Conservation (phyloP, 495 filamentous ascomycete species). For the Gamarada debralockiae region DNA sequence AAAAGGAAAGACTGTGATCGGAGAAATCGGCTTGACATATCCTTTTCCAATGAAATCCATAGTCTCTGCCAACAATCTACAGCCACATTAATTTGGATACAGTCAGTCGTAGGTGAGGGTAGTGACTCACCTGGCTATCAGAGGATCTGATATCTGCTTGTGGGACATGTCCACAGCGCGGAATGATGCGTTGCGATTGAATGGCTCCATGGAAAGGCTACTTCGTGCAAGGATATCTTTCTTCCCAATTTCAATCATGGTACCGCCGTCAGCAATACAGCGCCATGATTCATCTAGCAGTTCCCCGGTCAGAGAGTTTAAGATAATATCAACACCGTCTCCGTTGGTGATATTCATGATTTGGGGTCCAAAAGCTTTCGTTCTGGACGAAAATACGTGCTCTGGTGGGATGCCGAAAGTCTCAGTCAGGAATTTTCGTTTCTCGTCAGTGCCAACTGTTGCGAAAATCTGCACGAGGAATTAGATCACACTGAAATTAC, state of each 20-base stretch:
- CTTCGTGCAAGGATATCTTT: constrained; percentile 37
- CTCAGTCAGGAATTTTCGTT: constrained; percentile 45
- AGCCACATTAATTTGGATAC: no score
- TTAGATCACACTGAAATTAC: no score
- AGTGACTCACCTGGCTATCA: no score
- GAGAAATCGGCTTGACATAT: constrained; percentile 26
- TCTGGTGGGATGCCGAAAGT: constrained; percentile 46
- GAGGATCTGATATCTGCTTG: no score
- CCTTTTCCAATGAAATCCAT: constrained; percentile 25
- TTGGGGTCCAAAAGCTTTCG: constrained; percentile 38
- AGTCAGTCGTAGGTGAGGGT: no score
- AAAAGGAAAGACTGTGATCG: constrained; percentile 33
- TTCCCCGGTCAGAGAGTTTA: constrained; percentile 54
- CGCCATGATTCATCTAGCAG: constrained; percentile 41
- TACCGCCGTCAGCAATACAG: constrained; percentile 43
- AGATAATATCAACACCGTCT: constrained; percentile 58
- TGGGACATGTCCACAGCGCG: constrained; percentile 4
- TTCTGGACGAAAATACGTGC: constrained; percentile 47
- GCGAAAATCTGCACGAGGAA: no score
- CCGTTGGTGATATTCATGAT: constrained; percentile 45
- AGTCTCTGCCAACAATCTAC: background rate
- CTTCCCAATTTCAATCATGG: constrained; percentile 57
- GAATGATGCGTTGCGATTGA: constrained; percentile 28
- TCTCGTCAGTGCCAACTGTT: constrained; percentile 49
- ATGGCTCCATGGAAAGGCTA: constrained; percentile 27